Evolutionary conservation across 768 basidiomycete genomes (phyloP), one percentile per base, ranked within the genome.

Genomic region (Trametes meyenii): DNA sequence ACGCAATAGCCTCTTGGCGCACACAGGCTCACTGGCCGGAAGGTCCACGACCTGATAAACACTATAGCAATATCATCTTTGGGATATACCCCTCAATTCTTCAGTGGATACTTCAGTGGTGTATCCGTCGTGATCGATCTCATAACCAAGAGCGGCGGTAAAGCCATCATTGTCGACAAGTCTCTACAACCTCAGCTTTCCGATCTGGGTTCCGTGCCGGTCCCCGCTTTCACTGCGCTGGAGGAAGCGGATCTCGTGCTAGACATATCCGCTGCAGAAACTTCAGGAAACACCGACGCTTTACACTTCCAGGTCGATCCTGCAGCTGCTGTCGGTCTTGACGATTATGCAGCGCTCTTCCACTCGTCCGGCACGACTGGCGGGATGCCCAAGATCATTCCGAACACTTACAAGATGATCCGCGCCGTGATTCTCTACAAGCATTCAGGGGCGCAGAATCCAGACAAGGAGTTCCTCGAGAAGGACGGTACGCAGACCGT

Each of bases 281-380:
- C 24, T 11, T 23, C 40, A 21, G 58, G 43, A 19, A 26, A n/a
- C 14, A 6, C 24, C 16, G 59, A 53, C 29, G 23, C 11, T 23
- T 36, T 51, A 29, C 40, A 13, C 42, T 24, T 24, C 6, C 24
- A 29, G 17, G 13, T 12, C 1, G 26, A 16, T 6, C 24, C 38
- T 11, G 23, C 26, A 10, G 45, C 52, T 5, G 38, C 53, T 5
- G 64, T 62, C 13, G 16, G 49, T 8, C 52, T 43, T 3, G 55
- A 62, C 19, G 58, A 67, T 24, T 38, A 46, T 12, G 61, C 63
- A 11, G 55, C 50, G 10, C 48, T 67, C 17, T 61, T 67, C 29
- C 66, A 67, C 50, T 62, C 66, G 24, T 67, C 66, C 7, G 66
- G 66, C 3, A 65, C 66, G 1, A 65, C 66, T 0, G 58, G 56